Percentiles rank a stretch among this genome's conserved stretches.
Evolutionary conservation across 2,329 filamentous ascomycete species (phyloP).

Genomic region (Botrytis paeoniae): DNA sequence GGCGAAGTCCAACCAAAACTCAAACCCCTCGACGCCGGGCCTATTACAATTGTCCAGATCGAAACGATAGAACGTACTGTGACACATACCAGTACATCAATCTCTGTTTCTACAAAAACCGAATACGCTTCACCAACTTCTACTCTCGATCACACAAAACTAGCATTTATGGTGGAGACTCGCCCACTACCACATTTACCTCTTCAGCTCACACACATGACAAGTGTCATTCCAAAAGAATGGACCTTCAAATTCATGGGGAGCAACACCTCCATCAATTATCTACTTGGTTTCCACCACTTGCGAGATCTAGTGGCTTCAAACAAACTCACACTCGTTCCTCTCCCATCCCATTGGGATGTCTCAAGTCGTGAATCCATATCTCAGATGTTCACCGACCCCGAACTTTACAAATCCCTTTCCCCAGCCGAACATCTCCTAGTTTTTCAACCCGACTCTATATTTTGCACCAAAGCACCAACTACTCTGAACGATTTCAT

Average conservation of each 20-base stretch:
- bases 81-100: not conserved
- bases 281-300: conserved; percentile 42
- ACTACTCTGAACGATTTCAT: conserved; percentile 39
- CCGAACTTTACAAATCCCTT: conserved; percentile 50
- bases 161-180: conserved; percentile 55
- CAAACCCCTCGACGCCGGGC: not conserved
- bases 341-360: conserved; percentile 20
- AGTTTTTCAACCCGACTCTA: conserved; percentile 55
- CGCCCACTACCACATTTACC: conserved; percentile 49
- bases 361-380: conserved; percentile 48
- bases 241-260: conserved; percentile 59
- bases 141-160: conserved; percentile 36
- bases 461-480: conserved; percentile 53
- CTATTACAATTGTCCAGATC: not conserved
- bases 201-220: conserved; percentile 55
- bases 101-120: conserved; percentile 4
- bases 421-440: conserved; percentile 53
- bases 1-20: not conserved
- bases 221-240: conserved; percentile 53
- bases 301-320: conserved; percentile 40
- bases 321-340: conserved; percentile 15
- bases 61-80: not conserved
- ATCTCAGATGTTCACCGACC: conserved; percentile 50
- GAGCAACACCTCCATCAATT: conserved; percentile 41
- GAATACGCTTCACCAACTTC: conserved; percentile 25